Evolutionary conservation across 2,329 filamentous ascomycete species (phyloP), one percentile per base, ranked within the genome.

Genomic region (Diaporthe eres): DNA sequence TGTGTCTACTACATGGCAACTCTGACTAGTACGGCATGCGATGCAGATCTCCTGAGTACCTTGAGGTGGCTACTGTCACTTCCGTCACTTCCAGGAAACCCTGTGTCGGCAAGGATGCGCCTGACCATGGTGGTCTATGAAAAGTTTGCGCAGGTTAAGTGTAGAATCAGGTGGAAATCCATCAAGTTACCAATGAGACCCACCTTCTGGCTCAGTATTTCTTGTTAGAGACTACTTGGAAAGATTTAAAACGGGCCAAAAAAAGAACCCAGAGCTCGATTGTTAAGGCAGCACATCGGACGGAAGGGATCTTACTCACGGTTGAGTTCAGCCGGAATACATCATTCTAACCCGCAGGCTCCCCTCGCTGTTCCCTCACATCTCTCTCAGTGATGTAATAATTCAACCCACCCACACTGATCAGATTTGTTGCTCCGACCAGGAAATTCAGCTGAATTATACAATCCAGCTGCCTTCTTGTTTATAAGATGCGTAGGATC

Each of bases 81-180:
- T 28, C 12, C 8, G 25, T 15, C 53, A 19, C 22, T 1, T 28
- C 12, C 8, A 31, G 28, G 53, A 55, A 9, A 19, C 15, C 4
- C 6, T 31, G 12, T 55, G 51, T 31, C 6, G 6, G 25, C 51
- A 55, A 31, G 15, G 6, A 4, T 3, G 9, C 6, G 3, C 4
- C 10, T 28, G 13, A 4, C 51, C 51, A 55, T 28, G 2, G 13
- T 31, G 5, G 25, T 8, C 53, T 31, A 15, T 15, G 10, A 55
- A 19, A 7, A 0, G 19, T 19, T 3, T 25, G 6, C 13, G 0
- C 10, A 10, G n/a, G 49, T 3, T 2, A 2, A 17, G 25, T 7
- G 13, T 55, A 28, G 25, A 15, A 31, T 4, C 10, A 5, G 25
- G 15, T 25, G 1, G 25, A 28, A 17, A 31, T 17, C 25, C 12